These are phyloP conservation scores for Vararia minispora DNA, from an alignment of 768 basidiomycete species.

Conservation along the genomic window DNA sequence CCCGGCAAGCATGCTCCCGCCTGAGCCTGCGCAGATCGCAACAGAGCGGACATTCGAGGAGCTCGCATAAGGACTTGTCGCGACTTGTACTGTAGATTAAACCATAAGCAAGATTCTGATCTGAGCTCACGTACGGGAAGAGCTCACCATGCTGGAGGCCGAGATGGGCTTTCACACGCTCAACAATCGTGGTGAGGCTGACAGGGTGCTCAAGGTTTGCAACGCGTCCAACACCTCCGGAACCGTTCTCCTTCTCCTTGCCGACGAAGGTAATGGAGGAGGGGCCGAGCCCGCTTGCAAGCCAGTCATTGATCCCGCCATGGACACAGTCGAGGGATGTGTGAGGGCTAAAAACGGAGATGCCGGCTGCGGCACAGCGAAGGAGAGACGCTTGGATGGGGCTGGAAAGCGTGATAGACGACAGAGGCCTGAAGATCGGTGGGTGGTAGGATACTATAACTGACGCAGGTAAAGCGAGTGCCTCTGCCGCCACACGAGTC, in stretches of 20 bases:
- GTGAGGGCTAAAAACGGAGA: constrained; percentile 84
- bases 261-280: constrained; percentile 29
- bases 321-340: constrained; percentile 77
- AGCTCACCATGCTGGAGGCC: constrained; percentile 30
- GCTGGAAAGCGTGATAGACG: constrained; percentile 66
- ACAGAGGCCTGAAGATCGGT: constrained; percentile 65
- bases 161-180: constrained; percentile 26
- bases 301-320: constrained; percentile 88
- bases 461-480: constrained; percentile 45
- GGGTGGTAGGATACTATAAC: constrained; percentile 81
- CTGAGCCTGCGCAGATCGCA: constrained; percentile 89
- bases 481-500: constrained; percentile 57
- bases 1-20: constrained; percentile 63
- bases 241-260: constrained; percentile 19
- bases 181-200: constrained; percentile 22
- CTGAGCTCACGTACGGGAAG: constrained; percentile 1
- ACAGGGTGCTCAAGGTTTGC: constrained; percentile 9
- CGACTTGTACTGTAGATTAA: constrained; percentile 50
- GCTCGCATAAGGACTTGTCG: constrained; percentile 25
- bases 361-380: constrained; percentile 67
- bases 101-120: constrained; percentile 8
- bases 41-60: constrained; percentile 37
- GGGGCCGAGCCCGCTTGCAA: constrained; percentile 32
- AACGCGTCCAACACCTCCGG: constrained; percentile 19
- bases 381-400: constrained; percentile 76